Percentiles rank a stretch among this genome's conserved stretches.
Evolutionary conservation across 345 rosid genomes (phyloP).

Genomic region (Gossypium sturtianum): DNA sequence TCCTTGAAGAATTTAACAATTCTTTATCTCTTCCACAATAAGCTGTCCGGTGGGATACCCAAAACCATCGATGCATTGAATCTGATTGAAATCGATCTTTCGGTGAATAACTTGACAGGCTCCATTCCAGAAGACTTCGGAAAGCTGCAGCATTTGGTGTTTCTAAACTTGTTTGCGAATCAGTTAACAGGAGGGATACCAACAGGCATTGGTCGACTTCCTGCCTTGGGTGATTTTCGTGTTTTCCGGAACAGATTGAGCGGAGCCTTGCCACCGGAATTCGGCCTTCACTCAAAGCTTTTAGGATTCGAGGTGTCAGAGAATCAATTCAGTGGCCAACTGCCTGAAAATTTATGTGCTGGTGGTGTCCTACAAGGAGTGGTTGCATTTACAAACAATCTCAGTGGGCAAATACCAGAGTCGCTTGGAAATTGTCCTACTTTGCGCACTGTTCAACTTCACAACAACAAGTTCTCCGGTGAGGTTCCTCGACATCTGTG

Average conservation of each 20-base stretch:
- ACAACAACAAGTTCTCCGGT: conserved; percentile 65
- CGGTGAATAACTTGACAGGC: conserved; percentile 50
- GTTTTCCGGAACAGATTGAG: conserved; percentile 54
- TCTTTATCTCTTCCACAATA: conserved; percentile 43
- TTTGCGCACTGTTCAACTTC: conserved; percentile 55
- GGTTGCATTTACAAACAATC: conserved; percentile 55
- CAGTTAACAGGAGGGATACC: conserved; percentile 62
- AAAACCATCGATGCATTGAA: conserved; percentile 29
- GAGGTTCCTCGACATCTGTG: conserved; percentile 67
- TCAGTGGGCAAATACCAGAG: conserved; percentile 58
- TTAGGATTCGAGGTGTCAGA: conserved; percentile 49
- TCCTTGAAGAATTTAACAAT: conserved; percentile 37
- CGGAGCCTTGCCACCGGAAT: conserved; percentile 61
- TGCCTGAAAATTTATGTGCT: conserved; percentile 68
- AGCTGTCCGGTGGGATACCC: conserved; percentile 57
- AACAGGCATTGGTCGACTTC: conserved; percentile 44
- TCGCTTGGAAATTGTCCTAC: conserved; percentile 58
- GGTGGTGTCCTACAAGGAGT: conserved; percentile 54
- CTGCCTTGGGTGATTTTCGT: conserved; percentile 25
- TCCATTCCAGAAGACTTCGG: conserved; percentile 56
- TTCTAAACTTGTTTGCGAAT: conserved; percentile 37
- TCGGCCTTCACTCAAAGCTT: conserved; percentile 61
- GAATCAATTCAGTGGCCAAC: conserved; percentile 55
- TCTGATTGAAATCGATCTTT: conserved; percentile 48
- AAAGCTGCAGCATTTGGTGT: conserved; percentile 38